These are phyloP conservation scores for Neophaeococcomyces aloes DNA, from an alignment of 2,329 filamentous ascomycete genomes.

Conservation along the genomic window DNA sequence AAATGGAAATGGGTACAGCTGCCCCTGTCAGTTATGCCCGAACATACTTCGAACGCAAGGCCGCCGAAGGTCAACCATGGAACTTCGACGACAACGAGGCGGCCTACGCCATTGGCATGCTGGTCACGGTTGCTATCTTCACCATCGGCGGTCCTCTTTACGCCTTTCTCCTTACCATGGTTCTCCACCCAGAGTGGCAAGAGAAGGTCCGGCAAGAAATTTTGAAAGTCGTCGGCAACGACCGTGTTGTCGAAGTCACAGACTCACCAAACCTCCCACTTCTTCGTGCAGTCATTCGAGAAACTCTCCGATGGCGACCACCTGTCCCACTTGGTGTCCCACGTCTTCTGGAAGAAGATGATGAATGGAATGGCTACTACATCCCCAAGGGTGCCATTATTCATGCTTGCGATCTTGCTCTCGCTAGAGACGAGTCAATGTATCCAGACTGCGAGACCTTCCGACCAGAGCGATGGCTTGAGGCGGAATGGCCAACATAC, in stretches of 20 bases:
- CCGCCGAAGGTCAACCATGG: slow-evolving; percentile 16
- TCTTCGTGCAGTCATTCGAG: slow-evolving; percentile 33
- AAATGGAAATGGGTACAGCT: slow-evolving; percentile 20
- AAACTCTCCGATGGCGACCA: slow-evolving; percentile 38
- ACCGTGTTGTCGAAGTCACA: slow-evolving; percentile 34
- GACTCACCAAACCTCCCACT: slow-evolving; percentile 31
- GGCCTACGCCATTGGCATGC: slow-evolving; percentile 22
- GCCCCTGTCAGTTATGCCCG: slow-evolving; percentile 19
- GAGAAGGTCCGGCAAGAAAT: slow-evolving; percentile 36
- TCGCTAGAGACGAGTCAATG: slow-evolving; percentile 22
- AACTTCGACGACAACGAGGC: slow-evolving; percentile 22
- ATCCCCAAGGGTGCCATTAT: slow-evolving; percentile 40
- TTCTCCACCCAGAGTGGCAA: slow-evolving; percentile 41
- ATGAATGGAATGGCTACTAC: slow-evolving; percentile 40
- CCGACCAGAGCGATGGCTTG: slow-evolving; percentile 24
- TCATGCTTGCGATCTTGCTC: slow-evolving; percentile 31
- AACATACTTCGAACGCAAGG: slow-evolving; percentile 22
- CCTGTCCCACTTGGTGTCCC: slow-evolving; percentile 41
- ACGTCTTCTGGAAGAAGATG: slow-evolving; percentile 43
- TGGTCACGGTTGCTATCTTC: slow-evolving; percentile 22
- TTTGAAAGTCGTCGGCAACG: slow-evolving; percentile 32
- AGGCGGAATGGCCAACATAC: slow-evolving; percentile 24
- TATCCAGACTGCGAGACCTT: slow-evolving; percentile 24
- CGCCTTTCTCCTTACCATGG: slow-evolving; percentile 32
- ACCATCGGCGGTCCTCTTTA: slow-evolving; percentile 23